Evolutionary conservation across 306 rosid species (phyloP).

Genomic region (Inga oerstediana): DNA sequence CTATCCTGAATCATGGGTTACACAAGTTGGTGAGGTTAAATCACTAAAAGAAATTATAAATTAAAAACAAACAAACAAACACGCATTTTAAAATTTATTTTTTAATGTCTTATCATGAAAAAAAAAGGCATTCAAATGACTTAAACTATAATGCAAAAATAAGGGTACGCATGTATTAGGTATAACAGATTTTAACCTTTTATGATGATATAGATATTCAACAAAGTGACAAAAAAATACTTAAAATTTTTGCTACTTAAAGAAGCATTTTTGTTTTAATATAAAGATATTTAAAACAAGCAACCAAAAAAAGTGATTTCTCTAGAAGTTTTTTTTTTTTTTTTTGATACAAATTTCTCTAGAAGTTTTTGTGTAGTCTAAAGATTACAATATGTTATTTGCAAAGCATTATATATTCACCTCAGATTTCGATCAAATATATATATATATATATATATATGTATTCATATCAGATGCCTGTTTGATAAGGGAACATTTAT

Average conservation of each 20-base stretch:
- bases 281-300: background rate
- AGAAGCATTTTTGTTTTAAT: background rate
- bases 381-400: background rate
- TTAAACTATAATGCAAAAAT: background rate
- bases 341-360: too few species aligned
- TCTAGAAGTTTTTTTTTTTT: too few species aligned
- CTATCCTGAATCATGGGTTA: background rate
- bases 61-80: background rate
- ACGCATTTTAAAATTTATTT: background rate
- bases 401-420: background rate
- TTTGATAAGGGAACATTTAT: background rate
- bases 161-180: background rate
- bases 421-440: too few species aligned
- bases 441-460: too few species aligned
- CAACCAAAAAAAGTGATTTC: background rate
- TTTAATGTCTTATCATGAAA: background rate
- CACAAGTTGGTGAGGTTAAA: background rate
- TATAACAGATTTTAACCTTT: background rate
- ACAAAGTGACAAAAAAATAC: background rate
- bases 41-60: background rate
- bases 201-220: background rate
- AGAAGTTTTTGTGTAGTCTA: background rate
- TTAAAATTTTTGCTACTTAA: background rate
- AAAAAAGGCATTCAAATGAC: background rate
- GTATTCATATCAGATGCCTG: background rate